Base-by-base conservation (phyloP, 78 protist species). In the Polysphondylium violaceum region DNA sequence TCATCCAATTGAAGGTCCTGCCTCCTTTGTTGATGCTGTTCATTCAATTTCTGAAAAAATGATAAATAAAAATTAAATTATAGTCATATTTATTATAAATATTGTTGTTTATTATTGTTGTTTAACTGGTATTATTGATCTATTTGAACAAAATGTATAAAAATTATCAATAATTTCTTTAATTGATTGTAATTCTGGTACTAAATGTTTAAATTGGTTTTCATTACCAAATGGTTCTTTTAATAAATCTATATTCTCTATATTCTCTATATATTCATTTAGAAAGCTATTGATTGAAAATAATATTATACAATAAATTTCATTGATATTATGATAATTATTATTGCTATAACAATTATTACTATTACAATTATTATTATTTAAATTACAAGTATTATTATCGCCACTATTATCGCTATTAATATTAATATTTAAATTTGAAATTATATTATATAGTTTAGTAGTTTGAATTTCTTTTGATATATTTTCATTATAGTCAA, bases 1-100 rank as follows among this genome's bases (percentile, higher is more conserved):
- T 38, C 87, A 74, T 72, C 47, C 85, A 19, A 86, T 92, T 19
- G 96, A 59, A 23, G 27, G 55, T 17, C 71, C 94, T 6, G 79
- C 19, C 19, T 87, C 65, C 31, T 94, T 75, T 76, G 79, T 96
- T 29, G 72, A 61, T 21, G 89, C 94, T 14, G 96, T 96, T 36
- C 96, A 94, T 47, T 41, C 74, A 25, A n/a, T 76, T 53, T 87
- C 93, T n/a, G 23, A 64, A 29, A 33, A 35, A 50, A 21, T 72
- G 73, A 64, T 9, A 40, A 72, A 44, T 69, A 65, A 65, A n/a
- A 69, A 86, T 40, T 23, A 59, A 63, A 50, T 36, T n/a, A 60
- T n/a, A n/a, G n/a, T n/a, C n/a, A n/a, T n/a, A n/a, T n/a, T n/a
- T n/a, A n/a, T n/a, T n/a, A n/a, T n/a, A n/a, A n/a, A n/a, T n/a